These are phyloP conservation scores for Fusarium chaquense DNA, from an alignment of 2,329 filamentous ascomycete genomes.

Conservation along the genomic window DNA sequence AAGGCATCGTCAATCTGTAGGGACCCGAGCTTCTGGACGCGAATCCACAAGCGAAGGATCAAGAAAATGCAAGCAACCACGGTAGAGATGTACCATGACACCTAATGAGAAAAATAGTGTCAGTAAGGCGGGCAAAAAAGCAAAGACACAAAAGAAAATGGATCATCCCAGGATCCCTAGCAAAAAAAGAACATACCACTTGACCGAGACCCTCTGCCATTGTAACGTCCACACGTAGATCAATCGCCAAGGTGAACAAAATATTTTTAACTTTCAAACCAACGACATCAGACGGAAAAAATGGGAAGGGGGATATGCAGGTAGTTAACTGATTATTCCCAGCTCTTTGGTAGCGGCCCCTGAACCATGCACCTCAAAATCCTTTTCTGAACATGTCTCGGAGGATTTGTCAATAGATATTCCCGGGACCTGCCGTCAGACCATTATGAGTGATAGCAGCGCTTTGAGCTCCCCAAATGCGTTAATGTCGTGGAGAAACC, in stretches of 20 bases:
- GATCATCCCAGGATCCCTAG: background rate
- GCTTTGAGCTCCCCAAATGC: background rate
- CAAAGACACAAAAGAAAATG: background rate
- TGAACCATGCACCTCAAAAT: background rate
- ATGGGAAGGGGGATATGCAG: slow-evolving; percentile 15
- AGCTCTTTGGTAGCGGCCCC: background rate
- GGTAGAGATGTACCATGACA: slow-evolving; percentile 45
- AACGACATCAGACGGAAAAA: background rate
- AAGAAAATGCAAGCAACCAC: slow-evolving; percentile 37
- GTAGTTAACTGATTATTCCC: slow-evolving; percentile 33
- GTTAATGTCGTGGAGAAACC: background rate
- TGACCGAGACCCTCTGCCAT: slow-evolving; percentile 45
- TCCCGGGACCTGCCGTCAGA: background rate
- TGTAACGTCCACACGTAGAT: slow-evolving; percentile 17
- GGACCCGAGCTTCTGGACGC: slow-evolving; percentile 31
- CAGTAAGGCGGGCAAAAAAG: background rate
- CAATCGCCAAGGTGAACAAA: background rate
- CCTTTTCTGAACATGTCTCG: background rate
- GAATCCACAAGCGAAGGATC: slow-evolving; percentile 36
- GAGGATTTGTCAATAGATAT: background rate
- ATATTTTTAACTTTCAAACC: slow-evolving; percentile 5
- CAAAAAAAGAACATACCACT: slow-evolving; percentile 29
- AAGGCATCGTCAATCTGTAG: slow-evolving; percentile 38
- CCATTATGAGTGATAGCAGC: slow-evolving; percentile 1
- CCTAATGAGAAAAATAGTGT: slow-evolving; percentile 1